Conservation (phyloP, 2,329 filamentous ascomycete genomes). For the Paraphoma sp. region DNA sequence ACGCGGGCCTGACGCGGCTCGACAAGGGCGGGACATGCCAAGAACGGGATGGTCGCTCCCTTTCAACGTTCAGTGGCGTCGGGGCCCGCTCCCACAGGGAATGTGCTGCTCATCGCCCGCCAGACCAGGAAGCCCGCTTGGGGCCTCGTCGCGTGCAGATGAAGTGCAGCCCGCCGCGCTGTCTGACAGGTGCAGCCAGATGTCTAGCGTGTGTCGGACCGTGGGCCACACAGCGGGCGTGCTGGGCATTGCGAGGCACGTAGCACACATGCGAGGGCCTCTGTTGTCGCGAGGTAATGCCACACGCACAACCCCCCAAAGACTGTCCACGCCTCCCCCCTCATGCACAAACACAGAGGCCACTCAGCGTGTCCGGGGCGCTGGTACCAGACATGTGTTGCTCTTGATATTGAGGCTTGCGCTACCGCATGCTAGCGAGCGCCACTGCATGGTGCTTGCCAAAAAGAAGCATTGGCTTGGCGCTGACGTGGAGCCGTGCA, state of each 20-base stretch:
- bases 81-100: constrained; percentile 1
- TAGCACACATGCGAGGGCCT: background rate
- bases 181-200: background rate
- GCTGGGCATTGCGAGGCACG: background rate
- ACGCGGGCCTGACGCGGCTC: constrained; percentile 21
- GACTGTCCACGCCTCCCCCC: background rate
- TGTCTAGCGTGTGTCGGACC: background rate
- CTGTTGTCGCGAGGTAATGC: background rate
- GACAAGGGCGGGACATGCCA: constrained; percentile 9
- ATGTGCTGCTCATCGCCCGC: background rate
- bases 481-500: background rate
- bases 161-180: constrained; percentile 1
- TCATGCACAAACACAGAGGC: background rate
- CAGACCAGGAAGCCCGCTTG: constrained; percentile 3
- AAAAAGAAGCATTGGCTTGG: background rate
- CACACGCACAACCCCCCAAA: background rate
- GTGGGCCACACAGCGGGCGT: background rate
- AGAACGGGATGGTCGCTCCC: constrained; percentile 11
- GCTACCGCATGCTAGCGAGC: background rate
- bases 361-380: background rate
- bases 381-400: background rate
- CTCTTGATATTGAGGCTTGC: background rate
- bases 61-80: constrained; percentile 9
- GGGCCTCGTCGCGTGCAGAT: constrained; percentile 12
- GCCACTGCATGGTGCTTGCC: background rate